phyloP scores from a whole-genome alignment of 129 eudicot genomes.

The Rutidosis leptorrhynchoides region DNA sequence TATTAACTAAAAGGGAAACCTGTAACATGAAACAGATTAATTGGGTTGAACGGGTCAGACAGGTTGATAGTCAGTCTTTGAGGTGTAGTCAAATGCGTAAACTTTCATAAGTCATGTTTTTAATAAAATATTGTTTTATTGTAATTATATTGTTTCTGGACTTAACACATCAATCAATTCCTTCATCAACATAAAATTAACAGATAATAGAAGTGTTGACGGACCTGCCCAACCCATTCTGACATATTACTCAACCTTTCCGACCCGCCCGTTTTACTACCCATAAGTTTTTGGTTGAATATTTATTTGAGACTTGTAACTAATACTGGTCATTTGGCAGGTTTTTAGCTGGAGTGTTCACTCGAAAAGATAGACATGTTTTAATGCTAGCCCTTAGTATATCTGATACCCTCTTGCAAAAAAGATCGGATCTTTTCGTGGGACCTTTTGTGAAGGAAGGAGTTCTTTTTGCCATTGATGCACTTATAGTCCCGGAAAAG shows the following conservation, averaged over 20 bases:
- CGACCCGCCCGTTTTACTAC: background rate
- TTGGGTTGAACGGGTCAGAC: background rate
- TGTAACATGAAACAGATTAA: background rate
- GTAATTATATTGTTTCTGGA: background rate
- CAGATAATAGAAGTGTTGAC: background rate
- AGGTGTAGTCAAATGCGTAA: background rate
- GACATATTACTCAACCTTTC: background rate
- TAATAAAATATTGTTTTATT: background rate
- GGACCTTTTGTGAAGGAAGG: constrained; percentile 88
- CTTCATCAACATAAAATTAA: background rate
- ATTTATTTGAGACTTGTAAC: background rate
- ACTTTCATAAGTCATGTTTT: background rate
- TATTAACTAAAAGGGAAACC: too few species aligned
- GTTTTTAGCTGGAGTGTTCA: constrained; percentile 88
- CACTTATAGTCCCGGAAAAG: constrained; percentile 63
- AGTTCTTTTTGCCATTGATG: constrained; percentile 76
- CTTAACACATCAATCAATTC: background rate
- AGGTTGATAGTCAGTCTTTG: background rate
- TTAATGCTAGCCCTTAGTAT: constrained; percentile 69
- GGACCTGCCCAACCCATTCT: background rate
- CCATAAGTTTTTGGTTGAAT: background rate
- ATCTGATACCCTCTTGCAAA: constrained; percentile 64
- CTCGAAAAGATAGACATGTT: constrained; percentile 78
- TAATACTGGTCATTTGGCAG: constrained; percentile 36
- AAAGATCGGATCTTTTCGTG: constrained; percentile 48